Percentiles rank a stretch among this genome's conserved stretches.
phyloP scores from a whole-genome alignment of 805 yeast species.

The Candida corydali region DNA sequence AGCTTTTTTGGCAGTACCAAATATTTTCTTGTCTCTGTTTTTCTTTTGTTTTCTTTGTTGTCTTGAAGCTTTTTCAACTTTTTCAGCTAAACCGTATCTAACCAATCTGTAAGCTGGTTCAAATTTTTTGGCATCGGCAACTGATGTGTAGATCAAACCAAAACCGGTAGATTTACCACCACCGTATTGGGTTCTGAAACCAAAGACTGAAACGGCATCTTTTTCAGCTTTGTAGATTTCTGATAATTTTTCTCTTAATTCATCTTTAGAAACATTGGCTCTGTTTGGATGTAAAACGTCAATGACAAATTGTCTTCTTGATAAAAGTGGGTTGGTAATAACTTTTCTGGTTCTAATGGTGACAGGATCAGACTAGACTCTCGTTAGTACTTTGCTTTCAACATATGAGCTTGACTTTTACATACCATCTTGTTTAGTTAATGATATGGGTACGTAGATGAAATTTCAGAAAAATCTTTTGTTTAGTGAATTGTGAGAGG shows the following conservation, averaged over 20 bases:
- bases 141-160: constrained; percentile 98
- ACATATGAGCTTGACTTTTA: neutral
- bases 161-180: constrained; percentile 99
- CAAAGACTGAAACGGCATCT: constrained; percentile 95
- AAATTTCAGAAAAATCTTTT: constrained; percentile 1
- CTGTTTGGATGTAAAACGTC: constrained; percentile 99
- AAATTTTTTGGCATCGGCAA: constrained; percentile 95
- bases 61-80: constrained; percentile 97
- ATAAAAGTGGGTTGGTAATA: constrained; percentile 97
- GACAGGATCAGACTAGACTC: constrained; percentile 90
- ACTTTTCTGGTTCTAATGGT: constrained; percentile 99
- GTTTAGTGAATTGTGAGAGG: neutral
- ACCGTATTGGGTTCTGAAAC: constrained; percentile 99
- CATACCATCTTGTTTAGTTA: constrained; percentile 6
- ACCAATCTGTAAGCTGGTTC: constrained; percentile 99
- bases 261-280: constrained; percentile 99
- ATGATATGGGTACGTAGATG: neutral
- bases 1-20: constrained; percentile 95
- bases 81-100: constrained; percentile 95
- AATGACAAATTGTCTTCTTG: constrained; percentile 99
- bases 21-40: constrained; percentile 99
- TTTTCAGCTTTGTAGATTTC: constrained; percentile 86
- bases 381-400: constrained; percentile 1
- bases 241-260: constrained; percentile 92
- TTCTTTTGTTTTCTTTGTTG: constrained; percentile 99